These are phyloP conservation scores for Paramecium caudatum DNA, from an alignment of 73 alveolate genomes.

Conservation along the genomic window DNA sequence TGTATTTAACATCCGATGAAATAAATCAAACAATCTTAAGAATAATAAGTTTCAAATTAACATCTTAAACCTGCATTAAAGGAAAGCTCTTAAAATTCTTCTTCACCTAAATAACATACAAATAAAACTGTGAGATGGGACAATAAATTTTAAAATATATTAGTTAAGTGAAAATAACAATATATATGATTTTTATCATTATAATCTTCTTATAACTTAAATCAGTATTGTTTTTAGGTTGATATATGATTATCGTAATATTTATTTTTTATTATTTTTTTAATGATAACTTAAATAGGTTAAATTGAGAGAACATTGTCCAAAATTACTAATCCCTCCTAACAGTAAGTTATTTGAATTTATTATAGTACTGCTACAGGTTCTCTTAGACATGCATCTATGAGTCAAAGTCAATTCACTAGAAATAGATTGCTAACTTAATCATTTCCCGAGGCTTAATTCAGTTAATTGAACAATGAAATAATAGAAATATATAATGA, in stretches of 20 bases:
- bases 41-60: neutral
- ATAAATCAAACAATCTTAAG: neutral
- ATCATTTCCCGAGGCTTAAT: neutral
- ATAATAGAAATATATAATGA: constrained; percentile 27
- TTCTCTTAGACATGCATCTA: constrained; percentile 16
- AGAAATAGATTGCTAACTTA: neutral
- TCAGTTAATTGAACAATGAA: neutral
- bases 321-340: neutral
- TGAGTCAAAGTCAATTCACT: constrained; percentile 3
- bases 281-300: constrained; percentile 6
- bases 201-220: too few species aligned
- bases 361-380: constrained; percentile 1
- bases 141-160: too few species aligned
- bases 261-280: neutral
- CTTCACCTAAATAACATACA: constrained; percentile 1
- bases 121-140: constrained; percentile 48
- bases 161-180: too few species aligned
- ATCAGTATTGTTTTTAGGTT: too few species aligned
- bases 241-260: too few species aligned
- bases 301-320: constrained; percentile 9
- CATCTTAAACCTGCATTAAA: constrained; percentile 17
- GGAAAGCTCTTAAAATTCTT: neutral
- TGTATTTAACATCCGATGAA: neutral
- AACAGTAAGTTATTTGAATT: neutral
- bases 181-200: too few species aligned